These are phyloP conservation scores for Geosmithia putterillii DNA, from an alignment of 2,329 filamentous ascomycete genomes.

Conservation along the genomic window DNA sequence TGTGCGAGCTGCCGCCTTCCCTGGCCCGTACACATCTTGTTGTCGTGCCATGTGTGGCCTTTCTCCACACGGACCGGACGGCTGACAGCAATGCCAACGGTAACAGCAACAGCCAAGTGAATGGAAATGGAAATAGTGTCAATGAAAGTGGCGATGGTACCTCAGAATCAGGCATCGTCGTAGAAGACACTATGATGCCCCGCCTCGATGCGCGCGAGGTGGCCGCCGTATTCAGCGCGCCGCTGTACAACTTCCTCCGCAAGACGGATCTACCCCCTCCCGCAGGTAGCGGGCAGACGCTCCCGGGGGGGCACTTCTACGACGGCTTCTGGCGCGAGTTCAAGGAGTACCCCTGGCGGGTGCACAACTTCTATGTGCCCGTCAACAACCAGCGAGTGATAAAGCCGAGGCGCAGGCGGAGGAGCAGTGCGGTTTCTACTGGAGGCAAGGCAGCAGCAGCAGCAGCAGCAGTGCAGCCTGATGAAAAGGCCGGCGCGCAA, in stretches of 20 bases:
- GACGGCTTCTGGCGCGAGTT: conserved; percentile 70
- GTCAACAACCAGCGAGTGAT: conserved; percentile 58
- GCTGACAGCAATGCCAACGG: not conserved
- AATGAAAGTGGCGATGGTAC: conserved; percentile 18
- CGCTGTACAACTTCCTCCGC: conserved; percentile 72
- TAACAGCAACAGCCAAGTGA: not conserved
- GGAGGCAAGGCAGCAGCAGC: not conserved
- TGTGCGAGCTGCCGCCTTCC: conserved; percentile 71
- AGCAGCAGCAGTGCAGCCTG: not conserved
- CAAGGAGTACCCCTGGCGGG: conserved; percentile 65
- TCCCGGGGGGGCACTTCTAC: conserved; percentile 62
- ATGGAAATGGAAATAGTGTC: no score
- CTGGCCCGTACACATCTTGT: conserved; percentile 62
- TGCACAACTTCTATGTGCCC: conserved; percentile 90
- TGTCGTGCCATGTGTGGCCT: conserved; percentile 65
- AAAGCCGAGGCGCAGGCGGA: conserved; percentile 31
- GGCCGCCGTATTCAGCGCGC: conserved; percentile 83
- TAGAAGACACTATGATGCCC: conserved; percentile 64
- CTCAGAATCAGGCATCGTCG: conserved; percentile 19
- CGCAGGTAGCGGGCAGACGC: conserved; percentile 10
- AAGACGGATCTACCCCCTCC: conserved; percentile 39
- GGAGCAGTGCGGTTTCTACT: not conserved
- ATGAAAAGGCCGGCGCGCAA: conserved; percentile 20
- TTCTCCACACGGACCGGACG: conserved; percentile 52
- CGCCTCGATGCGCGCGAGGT: conserved; percentile 81